These are phyloP conservation scores for Stereocaulon alpinum DNA, from an alignment of 495 filamentous ascomycete genomes.

Conservation along the genomic window DNA sequence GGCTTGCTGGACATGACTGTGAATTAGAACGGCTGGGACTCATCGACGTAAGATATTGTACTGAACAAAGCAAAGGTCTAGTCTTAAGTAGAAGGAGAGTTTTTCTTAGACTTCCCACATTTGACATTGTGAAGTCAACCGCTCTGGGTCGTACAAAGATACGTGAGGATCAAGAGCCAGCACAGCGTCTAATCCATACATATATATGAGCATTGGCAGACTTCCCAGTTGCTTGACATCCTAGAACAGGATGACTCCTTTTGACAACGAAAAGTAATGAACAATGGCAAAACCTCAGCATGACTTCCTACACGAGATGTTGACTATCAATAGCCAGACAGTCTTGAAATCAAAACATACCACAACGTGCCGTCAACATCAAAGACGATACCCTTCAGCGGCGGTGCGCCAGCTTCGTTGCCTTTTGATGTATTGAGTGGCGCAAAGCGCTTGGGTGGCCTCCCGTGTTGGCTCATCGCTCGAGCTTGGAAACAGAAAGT, in stretches of 20 bases:
- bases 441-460: conserved; percentile 37
- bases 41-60: not conserved
- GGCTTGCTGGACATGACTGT: conserved; percentile 47
- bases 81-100: too few relatives aligned
- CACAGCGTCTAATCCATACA: not conserved
- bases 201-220: not conserved
- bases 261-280: too few relatives aligned
- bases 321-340: not conserved
- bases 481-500: not conserved
- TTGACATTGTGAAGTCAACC: too few relatives aligned
- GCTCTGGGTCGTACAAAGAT: not conserved
- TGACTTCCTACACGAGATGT: not conserved
- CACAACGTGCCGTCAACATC: conserved; percentile 93
- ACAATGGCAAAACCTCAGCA: too few relatives aligned
- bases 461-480: conserved; percentile 2
- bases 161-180: not conserved
- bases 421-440: conserved; percentile 37
- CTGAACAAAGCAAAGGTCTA: too few relatives aligned
- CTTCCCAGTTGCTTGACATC: too few relatives aligned
- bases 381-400: conserved; percentile 75
- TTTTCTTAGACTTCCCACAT: not conserved
- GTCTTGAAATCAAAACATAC: conserved; percentile 39
- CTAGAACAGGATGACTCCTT: too few relatives aligned
- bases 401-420: conserved; percentile 34
- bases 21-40: not conserved